These are phyloP conservation scores for Rhodamnia rubescens DNA, from an alignment of 345 rosid species.

Conservation along the genomic window DNA sequence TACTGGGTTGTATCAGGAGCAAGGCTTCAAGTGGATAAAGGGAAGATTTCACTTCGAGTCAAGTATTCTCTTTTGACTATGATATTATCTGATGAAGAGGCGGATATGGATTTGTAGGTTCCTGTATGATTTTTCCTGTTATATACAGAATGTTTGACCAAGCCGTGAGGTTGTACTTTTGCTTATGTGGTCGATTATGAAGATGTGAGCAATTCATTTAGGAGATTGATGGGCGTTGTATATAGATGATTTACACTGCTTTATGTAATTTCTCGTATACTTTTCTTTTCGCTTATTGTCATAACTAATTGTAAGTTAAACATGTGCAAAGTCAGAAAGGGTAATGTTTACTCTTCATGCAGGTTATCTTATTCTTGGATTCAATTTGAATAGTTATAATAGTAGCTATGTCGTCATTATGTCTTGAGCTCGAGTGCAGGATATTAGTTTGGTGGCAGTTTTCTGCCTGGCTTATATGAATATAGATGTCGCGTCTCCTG, in stretches of 20 bases:
- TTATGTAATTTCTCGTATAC: no score
- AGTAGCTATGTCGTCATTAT: not conserved
- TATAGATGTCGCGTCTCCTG: not conserved
- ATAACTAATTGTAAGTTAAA: not conserved
- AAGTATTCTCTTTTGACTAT: constrained; percentile 30
- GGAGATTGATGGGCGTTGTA: not conserved
- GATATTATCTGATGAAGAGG: constrained; percentile 9
- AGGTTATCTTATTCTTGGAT: not conserved
- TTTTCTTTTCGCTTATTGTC: not conserved
- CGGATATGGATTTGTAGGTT: not conserved
- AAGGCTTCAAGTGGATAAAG: constrained; percentile 26
- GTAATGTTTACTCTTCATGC: not conserved
- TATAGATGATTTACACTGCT: not conserved
- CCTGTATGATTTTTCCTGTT: not conserved
- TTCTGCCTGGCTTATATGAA: not conserved
- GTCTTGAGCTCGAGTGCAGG: not conserved
- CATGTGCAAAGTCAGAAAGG: not conserved
- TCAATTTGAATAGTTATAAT: not conserved
- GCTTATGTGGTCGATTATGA: not conserved
- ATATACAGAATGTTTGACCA: not conserved
- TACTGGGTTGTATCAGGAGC: constrained; percentile 47
- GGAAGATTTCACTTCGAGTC: constrained; percentile 34
- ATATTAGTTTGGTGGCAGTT: not conserved
- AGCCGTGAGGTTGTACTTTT: not conserved
- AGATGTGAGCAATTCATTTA: not conserved